Conservation (phyloP, 805 yeast species). For the Starmerella bombicola region DNA sequence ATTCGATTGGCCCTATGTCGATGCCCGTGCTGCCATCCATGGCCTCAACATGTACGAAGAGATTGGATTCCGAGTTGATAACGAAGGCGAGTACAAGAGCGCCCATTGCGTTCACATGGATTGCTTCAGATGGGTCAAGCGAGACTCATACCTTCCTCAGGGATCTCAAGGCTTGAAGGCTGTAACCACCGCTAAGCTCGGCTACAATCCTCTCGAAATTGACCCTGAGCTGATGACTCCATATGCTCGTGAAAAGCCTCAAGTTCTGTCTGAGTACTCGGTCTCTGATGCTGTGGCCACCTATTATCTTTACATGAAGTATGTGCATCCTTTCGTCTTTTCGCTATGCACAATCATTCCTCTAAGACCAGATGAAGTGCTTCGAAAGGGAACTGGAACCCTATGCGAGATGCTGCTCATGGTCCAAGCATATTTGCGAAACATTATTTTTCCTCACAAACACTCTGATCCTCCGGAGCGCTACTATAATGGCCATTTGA, state of each 20-base stretch:
- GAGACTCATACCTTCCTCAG: slow-evolving; percentile 95
- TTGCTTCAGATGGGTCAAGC: slow-evolving; percentile 93
- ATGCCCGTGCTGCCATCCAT: slow-evolving; percentile 69
- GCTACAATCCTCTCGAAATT: slow-evolving; percentile 89
- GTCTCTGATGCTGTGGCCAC: slow-evolving; percentile 99
- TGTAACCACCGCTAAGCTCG: slow-evolving; percentile 88
- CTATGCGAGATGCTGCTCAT: slow-evolving; percentile 92
- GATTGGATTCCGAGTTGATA: slow-evolving; percentile 88
- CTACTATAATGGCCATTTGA: slow-evolving; percentile 83
- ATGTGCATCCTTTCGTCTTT: slow-evolving; percentile 92
- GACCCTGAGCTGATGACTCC: slow-evolving; percentile 99
- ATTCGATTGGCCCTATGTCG: slow-evolving; percentile 98
- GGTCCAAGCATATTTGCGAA: slow-evolving; percentile 79
- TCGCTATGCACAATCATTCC: slow-evolving; percentile 94
- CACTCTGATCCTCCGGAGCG: slow-evolving; percentile 89
- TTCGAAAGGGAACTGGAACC: slow-evolving; percentile 97
- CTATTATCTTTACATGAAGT: slow-evolving; percentile 86
- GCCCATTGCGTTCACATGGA: slow-evolving; percentile 94
- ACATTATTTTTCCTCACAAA: slow-evolving; percentile 80
- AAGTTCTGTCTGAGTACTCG: slow-evolving; percentile 83
- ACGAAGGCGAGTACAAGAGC: slow-evolving; percentile 87
- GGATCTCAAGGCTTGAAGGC: slow-evolving; percentile 98
- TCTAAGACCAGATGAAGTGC: slow-evolving; percentile 86
- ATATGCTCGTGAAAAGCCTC: slow-evolving; percentile 90
- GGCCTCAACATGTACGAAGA: slow-evolving; percentile 82